phyloP scores from a whole-genome alignment of 768 basidiomycete species.

The Strobilomyces echinocephalus region DNA sequence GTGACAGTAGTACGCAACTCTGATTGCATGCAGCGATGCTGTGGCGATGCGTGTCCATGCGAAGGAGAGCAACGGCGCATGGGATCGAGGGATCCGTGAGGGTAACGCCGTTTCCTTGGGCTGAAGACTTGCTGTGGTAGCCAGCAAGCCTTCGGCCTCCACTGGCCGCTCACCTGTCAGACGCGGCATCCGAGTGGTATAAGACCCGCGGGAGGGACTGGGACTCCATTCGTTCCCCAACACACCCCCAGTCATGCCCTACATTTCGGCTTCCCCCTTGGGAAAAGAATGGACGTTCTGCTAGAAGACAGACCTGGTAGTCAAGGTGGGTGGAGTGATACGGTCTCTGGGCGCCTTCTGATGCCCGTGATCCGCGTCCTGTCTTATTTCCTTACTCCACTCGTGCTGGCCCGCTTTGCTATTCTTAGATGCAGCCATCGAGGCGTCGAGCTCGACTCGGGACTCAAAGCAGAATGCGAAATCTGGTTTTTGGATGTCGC shows the following conservation, averaged over 20 bases:
- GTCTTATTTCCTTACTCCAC: neutral
- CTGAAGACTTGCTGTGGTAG: neutral
- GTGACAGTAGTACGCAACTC: neutral
- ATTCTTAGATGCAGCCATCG: constrained; percentile 1
- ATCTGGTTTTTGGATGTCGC: constrained; percentile 23
- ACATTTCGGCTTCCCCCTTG: constrained; percentile 11
- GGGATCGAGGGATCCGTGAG: neutral
- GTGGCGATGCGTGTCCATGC: neutral
- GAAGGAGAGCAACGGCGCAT: neutral
- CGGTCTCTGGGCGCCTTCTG: neutral
- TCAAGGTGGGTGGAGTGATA: constrained; percentile 5
- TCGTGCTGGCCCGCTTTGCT: neutral
- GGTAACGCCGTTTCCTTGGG: neutral
- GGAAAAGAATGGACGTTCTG: neutral
- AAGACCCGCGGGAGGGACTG: neutral
- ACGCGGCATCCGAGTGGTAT: neutral
- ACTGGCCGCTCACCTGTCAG: neutral
- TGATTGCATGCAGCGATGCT: neutral
- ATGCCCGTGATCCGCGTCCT: neutral
- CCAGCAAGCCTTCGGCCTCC: neutral
- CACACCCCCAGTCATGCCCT: neutral
- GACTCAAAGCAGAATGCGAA: neutral
- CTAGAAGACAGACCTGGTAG: neutral
- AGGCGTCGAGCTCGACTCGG: neutral
- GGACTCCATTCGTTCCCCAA: neutral